Evolutionary conservation across 2,329 filamentous ascomycete species (phyloP), one percentile per base, ranked within the genome.

Genomic region (Ceratocystis colombiana): DNA sequence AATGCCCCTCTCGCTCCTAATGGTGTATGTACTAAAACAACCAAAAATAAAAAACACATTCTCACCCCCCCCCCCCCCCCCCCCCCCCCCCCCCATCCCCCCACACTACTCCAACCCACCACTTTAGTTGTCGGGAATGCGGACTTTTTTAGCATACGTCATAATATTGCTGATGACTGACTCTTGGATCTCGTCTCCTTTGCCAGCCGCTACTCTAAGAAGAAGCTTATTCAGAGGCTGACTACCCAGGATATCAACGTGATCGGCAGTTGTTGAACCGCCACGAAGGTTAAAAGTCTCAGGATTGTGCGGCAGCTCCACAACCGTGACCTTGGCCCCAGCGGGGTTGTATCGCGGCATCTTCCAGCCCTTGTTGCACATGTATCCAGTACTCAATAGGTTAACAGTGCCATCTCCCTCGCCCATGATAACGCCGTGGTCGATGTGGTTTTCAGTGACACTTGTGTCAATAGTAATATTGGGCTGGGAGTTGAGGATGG

Each of bases 371-470:
- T 88, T 90, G 71, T 90, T 88, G 75, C 94, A 99, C 94, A 99
- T 97, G 74, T 97, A 99, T 1, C 93, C 94, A 0, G 86, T 85
- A 71, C 89, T 95, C 10, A 99, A 77, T n/a, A 99, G 76, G 70
- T 92, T 96, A 53, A 99, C 94, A 0, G 94, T 99, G 1, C 94
- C 94, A 71, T 99, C 94, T 3, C 94, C 94, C 75, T 97, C 94
- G 46, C 93, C 93, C 81, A 96, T 88, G 44, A 96, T 81, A n/a
- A 99, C 90, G 28, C 94, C 94, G 70, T 89, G 94, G 73, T 99
- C 92, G 3, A 85, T 79, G 2, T 80, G 79, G 17, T 80, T 82
- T 64, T 80, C 79, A 1, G 79, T 87, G 41, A 87, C 73, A 0
- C 77, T 79, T 0, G 86, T 88, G 71, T 90, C 87, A 48, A 89